These are phyloP conservation scores for Aegilops speltoides DNA, from an alignment of 176 grass and related monocot species.

Conservation along the genomic window DNA sequence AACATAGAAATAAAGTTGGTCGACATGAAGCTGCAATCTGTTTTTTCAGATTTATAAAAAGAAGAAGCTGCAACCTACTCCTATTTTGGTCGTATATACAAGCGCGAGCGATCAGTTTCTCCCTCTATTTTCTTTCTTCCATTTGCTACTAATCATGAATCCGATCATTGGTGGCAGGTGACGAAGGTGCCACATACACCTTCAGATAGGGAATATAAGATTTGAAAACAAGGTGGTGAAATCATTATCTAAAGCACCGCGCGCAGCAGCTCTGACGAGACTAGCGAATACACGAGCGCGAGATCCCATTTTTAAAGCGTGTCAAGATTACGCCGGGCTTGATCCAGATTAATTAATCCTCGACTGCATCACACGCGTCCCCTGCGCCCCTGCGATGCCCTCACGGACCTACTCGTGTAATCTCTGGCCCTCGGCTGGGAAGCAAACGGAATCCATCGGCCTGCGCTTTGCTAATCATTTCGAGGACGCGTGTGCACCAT, in stretches of 20 bases:
- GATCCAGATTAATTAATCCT: background rate
- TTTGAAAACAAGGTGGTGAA: background rate
- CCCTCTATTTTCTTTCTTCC: background rate
- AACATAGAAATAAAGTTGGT: background rate
- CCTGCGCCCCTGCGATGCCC: background rate
- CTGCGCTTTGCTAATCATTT: background rate
- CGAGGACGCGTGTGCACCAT: background rate
- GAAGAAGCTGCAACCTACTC: too few species aligned
- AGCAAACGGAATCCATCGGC: constrained; percentile 24
- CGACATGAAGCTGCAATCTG: too few species aligned
- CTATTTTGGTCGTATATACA: background rate
- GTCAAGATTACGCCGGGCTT: constrained; percentile 10
- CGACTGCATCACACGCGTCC: background rate
- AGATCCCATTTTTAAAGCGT: background rate
- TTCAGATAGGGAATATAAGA: background rate
- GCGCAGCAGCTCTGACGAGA: background rate
- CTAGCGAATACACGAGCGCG: background rate
- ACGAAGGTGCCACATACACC: background rate
- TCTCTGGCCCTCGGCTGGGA: constrained; percentile 16
- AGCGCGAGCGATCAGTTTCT: too few species aligned
- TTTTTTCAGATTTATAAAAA: too few species aligned
- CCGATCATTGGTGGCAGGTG: background rate
- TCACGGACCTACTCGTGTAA: background rate
- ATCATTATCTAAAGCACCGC: background rate
- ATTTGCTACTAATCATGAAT: background rate